phyloP scores from a whole-genome alignment of 257 asterid species.

The Solanum appendiculatum region DNA sequence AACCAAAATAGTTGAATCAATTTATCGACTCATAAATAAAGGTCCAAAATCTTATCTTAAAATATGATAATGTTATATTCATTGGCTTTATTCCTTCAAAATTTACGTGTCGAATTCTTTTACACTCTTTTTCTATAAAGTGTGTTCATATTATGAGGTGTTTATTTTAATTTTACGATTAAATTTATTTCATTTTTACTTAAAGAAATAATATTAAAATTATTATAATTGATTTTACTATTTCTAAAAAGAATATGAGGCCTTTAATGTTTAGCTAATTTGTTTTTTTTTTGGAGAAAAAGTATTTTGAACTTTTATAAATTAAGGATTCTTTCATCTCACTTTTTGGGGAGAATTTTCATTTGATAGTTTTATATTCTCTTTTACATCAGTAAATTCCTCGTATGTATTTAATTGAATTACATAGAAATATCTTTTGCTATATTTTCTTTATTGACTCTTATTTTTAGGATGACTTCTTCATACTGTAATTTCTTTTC shows the following conservation, averaged over 20 bases:
- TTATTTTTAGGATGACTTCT: no score
- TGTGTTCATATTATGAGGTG: background rate
- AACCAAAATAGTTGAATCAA: background rate
- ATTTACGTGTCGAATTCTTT: background rate
- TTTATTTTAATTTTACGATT: background rate
- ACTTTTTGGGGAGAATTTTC: background rate
- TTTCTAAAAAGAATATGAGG: background rate
- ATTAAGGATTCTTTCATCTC: background rate
- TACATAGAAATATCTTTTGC: background rate
- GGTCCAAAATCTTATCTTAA: background rate
- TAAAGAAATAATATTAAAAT: background rate
- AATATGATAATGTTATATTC: no score
- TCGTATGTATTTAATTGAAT: background rate
- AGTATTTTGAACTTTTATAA: background rate
- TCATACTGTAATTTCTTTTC: no score
- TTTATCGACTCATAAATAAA: background rate
- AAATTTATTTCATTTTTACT: background rate
- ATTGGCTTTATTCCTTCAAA: background rate
- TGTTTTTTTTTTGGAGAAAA: background rate
- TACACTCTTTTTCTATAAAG: background rate
- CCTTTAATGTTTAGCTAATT: background rate
- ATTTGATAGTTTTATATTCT: background rate
- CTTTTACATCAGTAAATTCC: background rate
- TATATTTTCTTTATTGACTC: background rate
- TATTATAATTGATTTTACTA: background rate